Conservation (phyloP, 192 early-diverging fungal genomes). For the Backusella sp. region DNA sequence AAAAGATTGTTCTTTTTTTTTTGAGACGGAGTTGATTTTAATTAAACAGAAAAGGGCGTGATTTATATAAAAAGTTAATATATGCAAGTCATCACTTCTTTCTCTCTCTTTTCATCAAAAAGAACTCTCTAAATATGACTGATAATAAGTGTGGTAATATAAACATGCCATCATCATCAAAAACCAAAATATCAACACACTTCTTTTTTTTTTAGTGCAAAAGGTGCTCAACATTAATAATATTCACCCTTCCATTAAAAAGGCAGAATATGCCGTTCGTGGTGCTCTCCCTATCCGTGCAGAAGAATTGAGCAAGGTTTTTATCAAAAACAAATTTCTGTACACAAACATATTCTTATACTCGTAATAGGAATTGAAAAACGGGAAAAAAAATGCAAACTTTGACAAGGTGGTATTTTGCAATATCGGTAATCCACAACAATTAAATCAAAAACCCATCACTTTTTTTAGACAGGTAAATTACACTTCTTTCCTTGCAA, state of each 20-base stretch:
- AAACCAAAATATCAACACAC: background rate
- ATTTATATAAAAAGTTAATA: background rate
- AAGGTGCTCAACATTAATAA: conserved; percentile 70
- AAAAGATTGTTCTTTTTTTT: background rate
- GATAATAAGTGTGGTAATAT: background rate
- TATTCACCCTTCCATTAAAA: conserved; percentile 68
- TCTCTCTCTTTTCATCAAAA: background rate
- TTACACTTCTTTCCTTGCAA: no score
- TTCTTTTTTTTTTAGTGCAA: background rate
- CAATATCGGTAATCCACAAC: conserved; percentile 96
- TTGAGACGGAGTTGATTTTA: background rate
- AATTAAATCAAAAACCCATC: conserved; percentile 87
- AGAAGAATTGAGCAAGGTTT: conserved; percentile 69
- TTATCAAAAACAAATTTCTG: no score
- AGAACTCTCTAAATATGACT: background rate
- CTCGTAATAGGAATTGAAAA: background rate
- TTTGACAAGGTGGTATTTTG: conserved; percentile 73
- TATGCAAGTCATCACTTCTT: background rate
- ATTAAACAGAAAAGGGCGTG: background rate
- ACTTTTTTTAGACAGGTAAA: conserved; percentile 94
- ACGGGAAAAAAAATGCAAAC: background rate
- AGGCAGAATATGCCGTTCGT: conserved; percentile 92
- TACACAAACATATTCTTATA: background rate
- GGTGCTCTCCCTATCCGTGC: conserved; percentile 95
- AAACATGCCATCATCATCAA: background rate